Evolutionary conservation across 805 yeast species (phyloP), one percentile per base, ranked within the genome.

Genomic region (Metschnikowia matae): DNA sequence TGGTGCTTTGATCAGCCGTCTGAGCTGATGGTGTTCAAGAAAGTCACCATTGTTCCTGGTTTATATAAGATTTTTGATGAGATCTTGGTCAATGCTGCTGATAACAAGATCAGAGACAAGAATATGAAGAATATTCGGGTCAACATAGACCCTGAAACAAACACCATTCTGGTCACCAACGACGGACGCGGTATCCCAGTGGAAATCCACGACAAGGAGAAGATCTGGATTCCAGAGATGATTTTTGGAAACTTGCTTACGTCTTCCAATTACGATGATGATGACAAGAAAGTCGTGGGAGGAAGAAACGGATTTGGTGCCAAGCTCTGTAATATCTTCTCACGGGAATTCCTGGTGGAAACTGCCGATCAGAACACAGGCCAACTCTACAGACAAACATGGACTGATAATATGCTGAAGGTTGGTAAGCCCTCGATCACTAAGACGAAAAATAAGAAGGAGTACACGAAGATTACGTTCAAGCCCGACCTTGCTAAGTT

Each of bases 291-390:
- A 68, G 97, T 94, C 33, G 89, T 96, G 2, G 99, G 99, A 74
- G 99, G 99, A 68, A 83, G 99, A 75, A 94, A 94, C 66, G 99
- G 99, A 55, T 94, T 84, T 65, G 99, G 99, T 69, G 99, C 99
- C 44, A 94, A 94, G 66, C 74, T 94, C 49, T 94, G 99, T 81
- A 94, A 94, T 67, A 94, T 94, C 54, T 94, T 92, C 67, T 89
- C 97, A 23, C 87, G 90, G 3, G 85, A 86, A 61, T 94, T 94
- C 64, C 79, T 75, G 13, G 78, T 94, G 29, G 97, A 90, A 65
- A 94, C 99, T 6, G 92, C 96, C 17, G 97, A 94, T 67, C 78
- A 82, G 47, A 69, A 65, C 41, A 72, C 76, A 10, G 84, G 79
- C 48, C 78, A 81, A 61, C 69, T 79, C 40, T 94, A 94, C 64